These are phyloP conservation scores for Suillus lakei DNA, from an alignment of 768 basidiomycete species.

Conservation along the genomic window DNA sequence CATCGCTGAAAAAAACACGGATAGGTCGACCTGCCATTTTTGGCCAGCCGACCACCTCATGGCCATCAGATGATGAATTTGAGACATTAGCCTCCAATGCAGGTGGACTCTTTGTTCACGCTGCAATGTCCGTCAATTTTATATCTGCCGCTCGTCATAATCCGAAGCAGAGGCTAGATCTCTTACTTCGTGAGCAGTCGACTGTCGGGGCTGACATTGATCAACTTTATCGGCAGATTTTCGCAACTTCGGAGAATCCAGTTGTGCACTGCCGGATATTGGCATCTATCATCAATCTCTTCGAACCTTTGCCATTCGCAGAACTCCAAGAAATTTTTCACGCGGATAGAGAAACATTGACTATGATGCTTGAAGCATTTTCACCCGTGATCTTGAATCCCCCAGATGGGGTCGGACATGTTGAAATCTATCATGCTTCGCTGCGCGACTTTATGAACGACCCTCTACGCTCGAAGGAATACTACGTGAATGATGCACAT, in stretches of 20 bases:
- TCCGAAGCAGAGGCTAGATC: background rate
- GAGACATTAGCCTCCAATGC: slow-evolving; percentile 18
- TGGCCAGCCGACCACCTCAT: slow-evolving; percentile 8
- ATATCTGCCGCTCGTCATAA: slow-evolving; percentile 7
- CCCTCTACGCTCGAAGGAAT: background rate
- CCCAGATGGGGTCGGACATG: background rate
- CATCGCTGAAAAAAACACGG: slow-evolving; percentile 15
- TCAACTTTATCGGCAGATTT: background rate
- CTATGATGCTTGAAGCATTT: background rate
- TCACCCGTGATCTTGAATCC: background rate
- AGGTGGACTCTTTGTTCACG: slow-evolving; percentile 21
- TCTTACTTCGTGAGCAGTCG: background rate
- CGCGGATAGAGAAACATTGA: background rate
- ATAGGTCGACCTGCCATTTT: slow-evolving; percentile 7
- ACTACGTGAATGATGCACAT: background rate
- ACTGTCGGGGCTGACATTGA: background rate
- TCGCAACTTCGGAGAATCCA: background rate
- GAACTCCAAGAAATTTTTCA: background rate
- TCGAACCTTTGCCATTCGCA: background rate
- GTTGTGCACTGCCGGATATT: background rate
- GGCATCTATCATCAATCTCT: background rate
- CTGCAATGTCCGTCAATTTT: slow-evolving; percentile 21
- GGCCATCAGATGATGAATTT: slow-evolving; percentile 20
- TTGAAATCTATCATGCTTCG: background rate
- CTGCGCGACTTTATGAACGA: background rate